A percentile compares a stretch with the other conserved stretches of the same genome.
Evolutionary conservation across 2,329 filamentous ascomycete genomes (phyloP).

Genomic region (Iodosphaeria phyllophila): DNA sequence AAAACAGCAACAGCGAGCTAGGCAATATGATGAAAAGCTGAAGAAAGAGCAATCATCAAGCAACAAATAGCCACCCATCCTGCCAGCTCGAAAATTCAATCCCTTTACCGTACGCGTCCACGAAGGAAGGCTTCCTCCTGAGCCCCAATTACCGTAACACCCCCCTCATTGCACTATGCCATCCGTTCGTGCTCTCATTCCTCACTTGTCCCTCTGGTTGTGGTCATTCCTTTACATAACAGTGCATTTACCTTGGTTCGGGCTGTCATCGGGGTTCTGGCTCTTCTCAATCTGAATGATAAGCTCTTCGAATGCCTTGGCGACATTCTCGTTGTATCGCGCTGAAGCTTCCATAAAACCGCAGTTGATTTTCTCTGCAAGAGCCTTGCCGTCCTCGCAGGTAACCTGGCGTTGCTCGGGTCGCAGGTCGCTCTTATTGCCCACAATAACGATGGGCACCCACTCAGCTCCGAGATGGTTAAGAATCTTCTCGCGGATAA

Average conservation of each 20-base stretch:
- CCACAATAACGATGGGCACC: constrained; percentile 85
- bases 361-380: constrained; percentile 76
- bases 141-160: too few species aligned
- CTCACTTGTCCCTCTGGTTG: neutral
- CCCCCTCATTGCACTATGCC: too few species aligned
- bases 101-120: too few species aligned
- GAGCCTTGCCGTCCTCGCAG: constrained; percentile 64
- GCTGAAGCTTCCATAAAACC: constrained; percentile 92
- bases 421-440: constrained; percentile 89
- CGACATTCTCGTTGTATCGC: constrained; percentile 84
- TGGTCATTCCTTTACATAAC: constrained; percentile 49
- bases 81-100: too few species aligned
- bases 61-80: too few species aligned
- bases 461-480: constrained; percentile 87
- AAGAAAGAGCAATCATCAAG: too few species aligned
- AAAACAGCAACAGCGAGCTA: too few species aligned
- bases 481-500: constrained; percentile 92
- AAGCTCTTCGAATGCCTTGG: constrained; percentile 82
- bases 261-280: constrained; percentile 72
- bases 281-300: constrained; percentile 90
- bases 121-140: too few species aligned
- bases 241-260: constrained; percentile 61
- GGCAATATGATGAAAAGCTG: too few species aligned
- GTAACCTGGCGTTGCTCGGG: constrained; percentile 86
- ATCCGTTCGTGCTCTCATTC: constrained; percentile 1